Conservation (phyloP, 164 flowering plant species). For the Aristolochia fimbriata region DNA sequence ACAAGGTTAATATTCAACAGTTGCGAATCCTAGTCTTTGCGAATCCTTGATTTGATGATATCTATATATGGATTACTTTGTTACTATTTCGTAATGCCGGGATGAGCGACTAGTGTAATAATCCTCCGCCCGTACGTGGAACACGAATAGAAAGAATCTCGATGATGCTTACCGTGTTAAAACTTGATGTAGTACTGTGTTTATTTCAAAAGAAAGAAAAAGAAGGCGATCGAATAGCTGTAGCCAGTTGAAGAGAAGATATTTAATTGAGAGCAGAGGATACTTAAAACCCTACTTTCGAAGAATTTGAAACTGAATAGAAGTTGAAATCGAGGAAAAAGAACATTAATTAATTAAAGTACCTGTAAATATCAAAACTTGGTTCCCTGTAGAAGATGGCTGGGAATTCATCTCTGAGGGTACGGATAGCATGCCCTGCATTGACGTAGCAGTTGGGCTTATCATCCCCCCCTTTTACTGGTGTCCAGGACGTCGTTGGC, state of each 20-base stretch:
- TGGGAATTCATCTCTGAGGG: conserved; percentile 70
- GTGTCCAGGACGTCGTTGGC: conserved; percentile 16
- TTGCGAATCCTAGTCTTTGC: too few species aligned
- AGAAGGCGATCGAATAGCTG: neutral
- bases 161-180: neutral
- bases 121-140: neutral
- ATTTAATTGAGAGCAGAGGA: neutral
- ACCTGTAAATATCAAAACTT: conserved; percentile 74
- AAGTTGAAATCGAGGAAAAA: too few species aligned
- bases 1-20: too few species aligned
- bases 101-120: neutral
- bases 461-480: conserved; percentile 46
- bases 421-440: conserved; percentile 73
- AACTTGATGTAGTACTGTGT: too few species aligned
- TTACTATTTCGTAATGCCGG: neutral
- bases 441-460: conserved; percentile 64
- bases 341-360: too few species aligned
- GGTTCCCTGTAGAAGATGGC: conserved; percentile 54
- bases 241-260: too few species aligned
- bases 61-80: too few species aligned
- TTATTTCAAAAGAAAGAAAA: too few species aligned
- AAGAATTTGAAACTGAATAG: too few species aligned
- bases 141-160: neutral
- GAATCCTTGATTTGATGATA: too few species aligned
- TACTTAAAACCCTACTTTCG: neutral